Percentiles rank a stretch among this genome's conserved stretches.
These are phyloP conservation scores for Isabelozyma heimii DNA, from an alignment of 805 yeast species.

Conservation along the genomic window DNA sequence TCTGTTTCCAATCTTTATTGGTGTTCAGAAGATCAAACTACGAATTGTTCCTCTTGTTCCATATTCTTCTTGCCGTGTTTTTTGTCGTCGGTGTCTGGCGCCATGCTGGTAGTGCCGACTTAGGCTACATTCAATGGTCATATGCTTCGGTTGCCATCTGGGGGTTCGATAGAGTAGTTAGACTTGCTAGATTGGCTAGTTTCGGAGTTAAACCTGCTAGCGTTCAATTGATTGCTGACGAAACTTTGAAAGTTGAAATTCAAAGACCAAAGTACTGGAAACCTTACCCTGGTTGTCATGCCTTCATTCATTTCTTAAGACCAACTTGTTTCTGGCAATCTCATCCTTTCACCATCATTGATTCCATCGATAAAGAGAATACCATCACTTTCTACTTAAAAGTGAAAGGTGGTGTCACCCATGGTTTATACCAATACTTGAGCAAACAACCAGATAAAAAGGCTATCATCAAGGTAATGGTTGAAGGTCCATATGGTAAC, in stretches of 20 bases:
- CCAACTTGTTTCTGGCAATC: slow-evolving; percentile 44
- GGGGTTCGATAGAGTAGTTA: slow-evolving; percentile 29
- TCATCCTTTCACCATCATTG: slow-evolving; percentile 43
- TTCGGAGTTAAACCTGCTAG: slow-evolving; percentile 40
- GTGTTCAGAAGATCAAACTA: slow-evolving; percentile 68
- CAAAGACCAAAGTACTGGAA: slow-evolving; percentile 47
- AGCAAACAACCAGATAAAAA: slow-evolving; percentile 28
- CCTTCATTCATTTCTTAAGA: slow-evolving; percentile 37
- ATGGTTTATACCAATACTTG: slow-evolving; percentile 32
- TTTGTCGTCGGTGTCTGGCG: slow-evolving; percentile 56
- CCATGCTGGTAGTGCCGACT: slow-evolving; percentile 49
- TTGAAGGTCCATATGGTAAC: slow-evolving; percentile 43
- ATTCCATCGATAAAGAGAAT: slow-evolving; percentile 13
- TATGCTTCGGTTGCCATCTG: slow-evolving; percentile 27
- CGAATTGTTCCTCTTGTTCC: slow-evolving; percentile 32
- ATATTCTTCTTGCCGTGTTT: slow-evolving; percentile 30
- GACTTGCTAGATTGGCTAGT: slow-evolving; percentile 28
- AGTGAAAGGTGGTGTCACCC: slow-evolving; percentile 39
- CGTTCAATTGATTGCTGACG: slow-evolving; percentile 39
- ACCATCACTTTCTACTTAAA: slow-evolving; percentile 44
- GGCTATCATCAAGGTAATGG: slow-evolving; percentile 25
- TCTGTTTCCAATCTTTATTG: slow-evolving; percentile 28
- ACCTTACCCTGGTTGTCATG: slow-evolving; percentile 38
- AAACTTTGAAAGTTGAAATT: slow-evolving; percentile 46
- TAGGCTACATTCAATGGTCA: slow-evolving; percentile 21